A percentile compares a stretch with the other conserved stretches of the same genome.
phyloP scores from a whole-genome alignment of 164 flowering plant genomes.

The Platanus orientalis region DNA sequence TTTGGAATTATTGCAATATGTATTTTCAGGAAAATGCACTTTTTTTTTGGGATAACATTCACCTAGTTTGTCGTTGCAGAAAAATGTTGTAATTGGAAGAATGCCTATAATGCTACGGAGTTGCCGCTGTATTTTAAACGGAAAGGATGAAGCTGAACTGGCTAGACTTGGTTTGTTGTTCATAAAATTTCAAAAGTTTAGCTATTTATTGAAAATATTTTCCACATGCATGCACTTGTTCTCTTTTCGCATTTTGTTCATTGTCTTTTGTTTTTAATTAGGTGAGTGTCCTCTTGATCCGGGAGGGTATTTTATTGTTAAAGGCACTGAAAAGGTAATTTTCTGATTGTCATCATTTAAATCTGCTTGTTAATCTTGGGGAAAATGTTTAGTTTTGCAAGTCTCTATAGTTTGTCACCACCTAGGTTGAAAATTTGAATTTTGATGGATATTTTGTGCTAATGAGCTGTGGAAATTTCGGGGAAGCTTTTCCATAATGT shows the following conservation, averaged over 20 bases:
- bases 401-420: too few species aligned
- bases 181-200: neutral
- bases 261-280: conserved; percentile 13
- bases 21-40: neutral
- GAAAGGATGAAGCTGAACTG: conserved; percentile 85
- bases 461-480: too few species aligned
- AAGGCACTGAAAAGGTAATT: conserved; percentile 91
- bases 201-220: neutral
- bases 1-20: neutral
- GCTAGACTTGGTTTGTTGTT: conserved; percentile 58
- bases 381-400: too few species aligned
- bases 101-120: conserved; percentile 96
- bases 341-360: conserved; percentile 8
- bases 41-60: neutral
- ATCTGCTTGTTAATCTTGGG: neutral
- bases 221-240: neutral
- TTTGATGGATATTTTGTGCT: too few species aligned
- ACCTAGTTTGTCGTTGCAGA: conserved; percentile 31
- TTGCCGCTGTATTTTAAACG: conserved; percentile 57
- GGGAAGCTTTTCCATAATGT: too few species aligned
- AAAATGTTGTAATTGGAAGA: conserved; percentile 54
- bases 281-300: conserved; percentile 99
- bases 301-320: conserved; percentile 90
- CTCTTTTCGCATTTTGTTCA: neutral
- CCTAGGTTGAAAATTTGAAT: too few species aligned